These are phyloP conservation scores for Salix purpurea DNA, from an alignment of 345 rosid genomes.

Conservation along the genomic window DNA sequence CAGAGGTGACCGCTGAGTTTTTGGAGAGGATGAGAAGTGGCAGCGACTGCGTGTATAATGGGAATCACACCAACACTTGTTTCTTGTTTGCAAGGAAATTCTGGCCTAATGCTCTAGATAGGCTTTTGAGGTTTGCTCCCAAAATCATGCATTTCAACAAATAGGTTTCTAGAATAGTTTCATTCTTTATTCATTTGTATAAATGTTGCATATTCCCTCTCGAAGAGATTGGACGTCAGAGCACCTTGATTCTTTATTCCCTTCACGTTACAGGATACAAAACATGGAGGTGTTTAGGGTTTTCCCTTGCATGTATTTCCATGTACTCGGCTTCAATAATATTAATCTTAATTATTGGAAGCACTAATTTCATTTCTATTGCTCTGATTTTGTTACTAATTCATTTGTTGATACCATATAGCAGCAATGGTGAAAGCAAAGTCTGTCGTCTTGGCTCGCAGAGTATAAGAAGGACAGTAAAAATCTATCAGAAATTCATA, in stretches of 20 bases:
- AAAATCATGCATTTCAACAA: conserved; percentile 20
- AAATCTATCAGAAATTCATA: no score
- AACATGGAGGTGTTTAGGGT: neutral
- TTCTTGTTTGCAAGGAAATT: conserved; percentile 81
- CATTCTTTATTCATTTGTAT: conserved; percentile 3
- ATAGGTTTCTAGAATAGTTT: neutral
- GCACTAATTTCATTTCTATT: neutral
- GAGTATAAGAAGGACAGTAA: neutral
- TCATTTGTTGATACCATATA: neutral
- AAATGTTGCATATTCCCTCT: neutral
- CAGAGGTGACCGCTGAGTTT: conserved; percentile 45
- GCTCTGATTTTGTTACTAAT: neutral
- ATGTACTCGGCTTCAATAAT: neutral
- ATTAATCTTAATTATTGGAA: neutral
- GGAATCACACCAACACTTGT: conserved; percentile 47
- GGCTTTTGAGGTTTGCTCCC: conserved; percentile 61
- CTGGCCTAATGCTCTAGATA: conserved; percentile 45
- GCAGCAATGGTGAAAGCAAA: neutral
- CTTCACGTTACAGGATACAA: neutral
- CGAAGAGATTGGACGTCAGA: neutral
- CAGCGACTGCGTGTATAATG: conserved; percentile 49
- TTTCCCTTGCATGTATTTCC: neutral
- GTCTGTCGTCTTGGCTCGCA: neutral
- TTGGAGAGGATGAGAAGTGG: conserved; percentile 51
- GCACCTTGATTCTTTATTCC: neutral